Evolutionary conservation across 495 filamentous ascomycete genomes (phyloP).

Genomic region (Aspergillus diversus): DNA sequence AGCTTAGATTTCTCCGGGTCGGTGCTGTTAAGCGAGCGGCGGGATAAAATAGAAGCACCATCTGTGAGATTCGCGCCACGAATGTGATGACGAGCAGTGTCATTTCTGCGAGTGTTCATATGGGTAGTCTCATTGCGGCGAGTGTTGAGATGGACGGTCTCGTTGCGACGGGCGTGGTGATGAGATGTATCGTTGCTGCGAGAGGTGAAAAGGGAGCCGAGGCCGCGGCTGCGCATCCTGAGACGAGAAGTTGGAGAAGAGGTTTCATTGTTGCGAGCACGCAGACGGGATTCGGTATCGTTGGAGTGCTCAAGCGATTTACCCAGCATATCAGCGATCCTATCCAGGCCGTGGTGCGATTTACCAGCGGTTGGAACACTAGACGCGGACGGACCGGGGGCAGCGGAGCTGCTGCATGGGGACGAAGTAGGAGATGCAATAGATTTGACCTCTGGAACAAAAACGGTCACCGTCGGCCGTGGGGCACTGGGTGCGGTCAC

Average conservation of each 20-base stretch:
- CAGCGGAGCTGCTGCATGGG: constrained; percentile 6
- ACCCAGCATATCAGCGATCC: constrained; percentile 13
- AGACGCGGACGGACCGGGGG: constrained; percentile 7
- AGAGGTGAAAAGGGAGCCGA: background rate
- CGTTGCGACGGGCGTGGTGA: constrained; percentile 5
- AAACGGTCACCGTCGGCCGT: constrained; percentile 38
- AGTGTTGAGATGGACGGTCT: background rate
- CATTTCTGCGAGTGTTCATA: background rate
- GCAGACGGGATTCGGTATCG: background rate
- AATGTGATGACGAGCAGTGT: constrained; percentile 6
- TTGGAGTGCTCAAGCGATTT: constrained; percentile 9
- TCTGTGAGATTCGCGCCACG: constrained; percentile 19
- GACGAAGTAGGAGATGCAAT: constrained; percentile 25
- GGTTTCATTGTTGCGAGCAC: constrained; percentile 16
- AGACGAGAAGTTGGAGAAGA: background rate
- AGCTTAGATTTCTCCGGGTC: background rate
- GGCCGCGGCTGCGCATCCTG: background rate
- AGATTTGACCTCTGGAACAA: constrained; percentile 30
- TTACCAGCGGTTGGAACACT: background rate
- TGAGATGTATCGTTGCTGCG: constrained; percentile 12
- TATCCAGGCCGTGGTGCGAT: constrained; percentile 9
- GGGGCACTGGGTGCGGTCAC: constrained; percentile 36
- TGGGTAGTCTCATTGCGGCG: constrained; percentile 7
- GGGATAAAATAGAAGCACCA: constrained; percentile 13
- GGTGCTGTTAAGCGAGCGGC: constrained; percentile 21